Percentiles rank a stretch among this genome's conserved stretches.
phyloP scores from a whole-genome alignment of 345 rosid genomes.

The Turritis glabra region DNA sequence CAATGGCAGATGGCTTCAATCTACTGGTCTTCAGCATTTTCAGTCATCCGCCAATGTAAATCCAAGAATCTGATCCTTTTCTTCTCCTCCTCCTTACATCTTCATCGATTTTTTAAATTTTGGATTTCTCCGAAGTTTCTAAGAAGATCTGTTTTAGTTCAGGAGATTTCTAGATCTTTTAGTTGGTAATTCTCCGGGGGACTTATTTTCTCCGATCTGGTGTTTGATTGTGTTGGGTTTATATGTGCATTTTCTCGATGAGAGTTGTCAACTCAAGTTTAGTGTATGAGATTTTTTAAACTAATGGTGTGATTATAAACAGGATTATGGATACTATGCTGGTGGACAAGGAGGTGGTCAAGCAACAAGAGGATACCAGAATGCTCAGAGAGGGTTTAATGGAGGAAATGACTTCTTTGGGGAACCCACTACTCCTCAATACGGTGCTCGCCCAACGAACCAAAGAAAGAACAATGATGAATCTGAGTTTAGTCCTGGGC shows the following conservation, averaged over 20 bases:
- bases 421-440: slow-evolving; percentile 81
- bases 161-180: not conserved
- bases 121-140: not conserved
- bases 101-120: not conserved
- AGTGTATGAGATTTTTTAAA: not conserved
- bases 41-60: slow-evolving; percentile 50
- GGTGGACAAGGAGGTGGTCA: slow-evolving; percentile 61
- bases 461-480: slow-evolving; percentile 76
- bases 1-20: slow-evolving; percentile 92
- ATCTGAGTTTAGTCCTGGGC: slow-evolving; percentile 94
- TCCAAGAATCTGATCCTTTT: slow-evolving; percentile 23
- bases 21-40: slow-evolving; percentile 87
- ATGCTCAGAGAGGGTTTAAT: slow-evolving; percentile 63
- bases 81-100: not conserved
- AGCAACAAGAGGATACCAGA: slow-evolving; percentile 60
- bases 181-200: not conserved
- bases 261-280: not conserved
- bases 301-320: slow-evolving; percentile 17
- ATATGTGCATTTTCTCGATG: not conserved
- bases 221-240: not conserved
- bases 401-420: slow-evolving; percentile 66
- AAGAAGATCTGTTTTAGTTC: slow-evolving; percentile 10
- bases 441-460: slow-evolving; percentile 55
- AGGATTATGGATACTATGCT: slow-evolving; percentile 81
- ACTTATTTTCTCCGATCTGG: slow-evolving; percentile 8